Evolutionary conservation across 495 filamentous ascomycete genomes (phyloP).

Genomic region (Umbilicaria muhlenbergii): DNA sequence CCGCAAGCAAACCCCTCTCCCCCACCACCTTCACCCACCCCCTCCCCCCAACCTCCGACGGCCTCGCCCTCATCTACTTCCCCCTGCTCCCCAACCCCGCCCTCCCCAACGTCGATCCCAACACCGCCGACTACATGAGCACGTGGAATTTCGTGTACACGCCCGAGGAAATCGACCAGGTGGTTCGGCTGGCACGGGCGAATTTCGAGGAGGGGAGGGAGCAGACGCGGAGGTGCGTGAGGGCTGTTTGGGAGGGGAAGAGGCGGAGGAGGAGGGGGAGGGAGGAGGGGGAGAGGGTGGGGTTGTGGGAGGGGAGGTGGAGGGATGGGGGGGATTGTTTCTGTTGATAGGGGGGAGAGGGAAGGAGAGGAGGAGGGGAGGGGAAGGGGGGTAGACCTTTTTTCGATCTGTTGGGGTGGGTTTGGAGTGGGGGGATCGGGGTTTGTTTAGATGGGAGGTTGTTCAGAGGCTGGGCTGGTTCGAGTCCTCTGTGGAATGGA

Average conservation of each 20-base stretch:
- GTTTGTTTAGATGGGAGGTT: too few relatives aligned
- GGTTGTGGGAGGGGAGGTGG: slow-evolving; percentile 25
- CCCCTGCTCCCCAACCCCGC: slow-evolving; percentile 72
- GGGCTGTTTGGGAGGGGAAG: slow-evolving; percentile 88
- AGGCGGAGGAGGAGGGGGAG: slow-evolving; percentile 44
- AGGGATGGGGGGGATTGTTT: slow-evolving; percentile 22
- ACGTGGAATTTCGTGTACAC: slow-evolving; percentile 98
- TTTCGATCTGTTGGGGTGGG: slow-evolving; percentile 19
- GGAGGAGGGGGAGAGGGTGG: slow-evolving; percentile 27
- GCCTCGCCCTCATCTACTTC: slow-evolving; percentile 81
- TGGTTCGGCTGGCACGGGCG: slow-evolving; percentile 64
- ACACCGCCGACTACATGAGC: slow-evolving; percentile 65
- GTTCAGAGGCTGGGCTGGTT: too few relatives aligned
- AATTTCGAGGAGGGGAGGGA: slow-evolving; percentile 75
- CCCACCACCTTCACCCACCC: slow-evolving; percentile 49
- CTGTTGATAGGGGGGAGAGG: not conserved
- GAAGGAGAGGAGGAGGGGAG: not conserved
- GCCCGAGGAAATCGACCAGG: slow-evolving; percentile 66
- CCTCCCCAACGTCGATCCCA: slow-evolving; percentile 65
- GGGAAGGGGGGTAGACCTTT: slow-evolving; percentile 33
- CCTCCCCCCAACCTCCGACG: slow-evolving; percentile 61
- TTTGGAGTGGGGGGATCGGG: too few relatives aligned
- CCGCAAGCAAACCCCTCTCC: slow-evolving; percentile 44
- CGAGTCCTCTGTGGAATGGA: too few relatives aligned
- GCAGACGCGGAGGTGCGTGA: slow-evolving; percentile 58